Evolutionary conservation across 768 basidiomycete species (phyloP).

Genomic region (Suillus discolor): DNA sequence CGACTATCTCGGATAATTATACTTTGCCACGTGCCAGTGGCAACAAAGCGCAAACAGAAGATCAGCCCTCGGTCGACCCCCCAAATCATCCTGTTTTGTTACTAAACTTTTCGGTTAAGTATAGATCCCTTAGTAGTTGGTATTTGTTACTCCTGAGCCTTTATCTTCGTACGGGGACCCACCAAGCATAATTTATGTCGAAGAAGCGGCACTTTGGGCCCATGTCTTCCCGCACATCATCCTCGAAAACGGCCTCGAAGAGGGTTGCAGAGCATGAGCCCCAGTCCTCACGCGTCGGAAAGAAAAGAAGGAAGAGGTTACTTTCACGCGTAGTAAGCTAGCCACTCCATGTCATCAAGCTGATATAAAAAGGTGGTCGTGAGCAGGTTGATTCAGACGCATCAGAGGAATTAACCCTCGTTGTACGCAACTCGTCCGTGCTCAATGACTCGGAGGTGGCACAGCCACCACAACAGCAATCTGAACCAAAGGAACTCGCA

Average conservation of each 20-base stretch:
- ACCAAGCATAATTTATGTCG: neutral
- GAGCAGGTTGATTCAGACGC: conserved; percentile 1
- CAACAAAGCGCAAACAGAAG: neutral
- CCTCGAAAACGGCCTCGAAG: neutral
- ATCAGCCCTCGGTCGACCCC: neutral
- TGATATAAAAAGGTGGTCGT: neutral
- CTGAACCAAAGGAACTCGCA: neutral
- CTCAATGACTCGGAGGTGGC: neutral
- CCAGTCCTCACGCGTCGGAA: neutral
- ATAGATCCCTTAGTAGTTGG: neutral
- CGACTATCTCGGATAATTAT: neutral
- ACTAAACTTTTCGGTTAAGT: neutral
- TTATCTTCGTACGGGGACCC: neutral
- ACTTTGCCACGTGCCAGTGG: conserved; percentile 5
- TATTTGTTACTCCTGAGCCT: conserved; percentile 3
- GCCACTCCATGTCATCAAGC: neutral
- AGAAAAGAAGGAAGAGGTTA: conserved; percentile 2
- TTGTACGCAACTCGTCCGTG: neutral
- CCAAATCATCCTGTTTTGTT: conserved; percentile 3
- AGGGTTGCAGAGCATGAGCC: neutral
- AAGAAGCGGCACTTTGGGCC: conserved; percentile 3
- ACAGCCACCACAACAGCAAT: neutral
- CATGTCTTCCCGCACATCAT: neutral
- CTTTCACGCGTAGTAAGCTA: conserved; percentile 3
- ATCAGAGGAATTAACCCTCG: neutral